A percentile compares a stretch with the other conserved stretches of the same genome.
phyloP scores from a whole-genome alignment of 2,329 filamentous ascomycete species.

The Fusarium tupiense region DNA sequence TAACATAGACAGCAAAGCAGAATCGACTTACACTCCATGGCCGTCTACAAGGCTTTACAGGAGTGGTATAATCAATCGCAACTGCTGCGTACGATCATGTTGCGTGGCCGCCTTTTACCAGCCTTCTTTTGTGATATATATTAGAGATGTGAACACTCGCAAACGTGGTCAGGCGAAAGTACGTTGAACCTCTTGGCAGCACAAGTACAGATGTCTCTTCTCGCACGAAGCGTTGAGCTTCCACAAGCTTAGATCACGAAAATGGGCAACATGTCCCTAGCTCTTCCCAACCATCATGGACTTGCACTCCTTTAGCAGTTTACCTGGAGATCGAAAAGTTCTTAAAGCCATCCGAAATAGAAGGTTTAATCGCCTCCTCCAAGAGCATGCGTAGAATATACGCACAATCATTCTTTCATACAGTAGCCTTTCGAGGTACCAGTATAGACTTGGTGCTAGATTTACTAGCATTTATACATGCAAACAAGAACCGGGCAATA shows the following conservation, averaged over 20 bases:
- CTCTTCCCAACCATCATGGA: no score
- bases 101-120: not conserved
- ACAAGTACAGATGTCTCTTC: no score
- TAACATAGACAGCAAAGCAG: not conserved
- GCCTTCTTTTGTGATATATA: not conserved
- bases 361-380: accelerated
- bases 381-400: accelerated
- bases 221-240: not conserved
- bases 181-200: not conserved
- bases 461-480: accelerated
- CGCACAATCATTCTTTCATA: accelerated
- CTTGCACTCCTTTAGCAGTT: no score
- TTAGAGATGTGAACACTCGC: not conserved
- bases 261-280: not conserved
- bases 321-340: not conserved
- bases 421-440: accelerated
- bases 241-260: not conserved
- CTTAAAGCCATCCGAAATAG: accelerated
- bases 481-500: accelerated
- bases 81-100: not conserved
- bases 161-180: not conserved
- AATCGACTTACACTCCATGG: not conserved
- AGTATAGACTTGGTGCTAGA: accelerated
- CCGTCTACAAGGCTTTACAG: not conserved
- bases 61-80: not conserved